phyloP scores from a whole-genome alignment of 345 rosid species.

The Hibiscus syriacus region DNA sequence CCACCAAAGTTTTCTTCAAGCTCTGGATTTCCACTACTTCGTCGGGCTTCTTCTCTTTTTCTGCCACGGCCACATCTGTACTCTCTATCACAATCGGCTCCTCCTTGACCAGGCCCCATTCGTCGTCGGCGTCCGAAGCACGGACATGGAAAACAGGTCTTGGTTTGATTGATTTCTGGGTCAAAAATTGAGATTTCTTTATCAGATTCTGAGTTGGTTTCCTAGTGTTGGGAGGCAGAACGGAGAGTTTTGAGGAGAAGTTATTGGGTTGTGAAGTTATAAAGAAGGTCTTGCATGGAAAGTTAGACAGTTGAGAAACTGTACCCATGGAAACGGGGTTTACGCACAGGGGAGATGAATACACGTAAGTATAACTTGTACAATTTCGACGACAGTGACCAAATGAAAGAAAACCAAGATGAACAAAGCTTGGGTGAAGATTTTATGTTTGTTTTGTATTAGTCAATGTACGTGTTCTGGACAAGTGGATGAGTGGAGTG shows the following conservation, averaged over 20 bases:
- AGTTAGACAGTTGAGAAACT: constrained; percentile 31
- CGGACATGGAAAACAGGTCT: constrained; percentile 24
- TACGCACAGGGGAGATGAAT: background rate
- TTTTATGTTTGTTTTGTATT: background rate
- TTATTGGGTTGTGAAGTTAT: constrained; percentile 10
- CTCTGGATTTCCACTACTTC: constrained; percentile 40
- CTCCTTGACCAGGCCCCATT: constrained; percentile 24
- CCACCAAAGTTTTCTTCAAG: constrained; percentile 58
- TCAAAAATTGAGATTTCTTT: background rate
- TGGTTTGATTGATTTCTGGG: constrained; percentile 12
- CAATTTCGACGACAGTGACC: background rate
- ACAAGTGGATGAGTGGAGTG: background rate
- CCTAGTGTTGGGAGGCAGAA: constrained; percentile 6
- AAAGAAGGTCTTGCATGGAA: constrained; percentile 34
- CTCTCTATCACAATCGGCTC: constrained; percentile 1
- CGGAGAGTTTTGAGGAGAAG: constrained; percentile 15
- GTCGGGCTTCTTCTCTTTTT: constrained; percentile 31
- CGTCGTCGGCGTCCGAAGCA: constrained; percentile 24
- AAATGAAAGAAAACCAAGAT: background rate
- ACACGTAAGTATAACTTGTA: background rate
- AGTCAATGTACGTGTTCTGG: background rate
- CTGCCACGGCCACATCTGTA: constrained; percentile 31
- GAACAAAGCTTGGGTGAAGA: background rate
- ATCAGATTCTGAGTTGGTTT: background rate
- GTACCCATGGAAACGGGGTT: constrained; percentile 54